Base-by-base conservation (phyloP, 1,139 yeast species). In the Tardiomyces depauwii region DNA sequence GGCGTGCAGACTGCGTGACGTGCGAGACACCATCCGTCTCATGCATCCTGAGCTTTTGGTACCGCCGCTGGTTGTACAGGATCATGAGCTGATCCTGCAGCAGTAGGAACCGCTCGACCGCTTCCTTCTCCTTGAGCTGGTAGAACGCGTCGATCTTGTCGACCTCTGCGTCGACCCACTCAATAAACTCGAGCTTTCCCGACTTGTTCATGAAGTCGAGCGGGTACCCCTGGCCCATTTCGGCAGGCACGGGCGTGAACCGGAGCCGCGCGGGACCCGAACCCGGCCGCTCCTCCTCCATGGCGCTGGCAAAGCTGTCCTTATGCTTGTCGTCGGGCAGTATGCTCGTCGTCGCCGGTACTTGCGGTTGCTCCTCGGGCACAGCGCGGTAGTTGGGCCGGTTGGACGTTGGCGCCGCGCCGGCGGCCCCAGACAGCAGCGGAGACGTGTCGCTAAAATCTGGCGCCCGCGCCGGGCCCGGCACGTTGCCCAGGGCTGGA, bases 61-160 rank as follows among this genome's bases (percentile, higher is more conserved):
- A 27, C 18, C 23, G 41, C 12, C 70, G 71, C 54, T 82, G 89
- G 42, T 77, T 79, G 46, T 77, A 69, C 49, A 85, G 59, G 51
- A 78, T 81, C 51, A 73, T 73, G 42, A 86, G 60, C 59, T 85
- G 95, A 53, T 78, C 84, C 55, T 82, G 84, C 19, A 86, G 60
- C 10, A 81, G 60, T 14, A 78, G 63, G 54, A 76, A 81, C 50
- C 89, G 67, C 47, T 77, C 77, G 42, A 78, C 71, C 0, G 75
- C 78, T 40, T 78, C 82, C 30, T 70, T 69, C 56, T 84, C 93
- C 55, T 73, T 78, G 41, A 73, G 77, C 42, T 61, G 65, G 60
- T 74, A 85, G 58, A 85, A 85, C 0, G 41, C 47, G 43, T 83
- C 80, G 11, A 85, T 82, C 57, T 80, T 82, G 2, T 44, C 49